phyloP scores from a whole-genome alignment of 306 rosid species.

The Argentina anserina region DNA sequence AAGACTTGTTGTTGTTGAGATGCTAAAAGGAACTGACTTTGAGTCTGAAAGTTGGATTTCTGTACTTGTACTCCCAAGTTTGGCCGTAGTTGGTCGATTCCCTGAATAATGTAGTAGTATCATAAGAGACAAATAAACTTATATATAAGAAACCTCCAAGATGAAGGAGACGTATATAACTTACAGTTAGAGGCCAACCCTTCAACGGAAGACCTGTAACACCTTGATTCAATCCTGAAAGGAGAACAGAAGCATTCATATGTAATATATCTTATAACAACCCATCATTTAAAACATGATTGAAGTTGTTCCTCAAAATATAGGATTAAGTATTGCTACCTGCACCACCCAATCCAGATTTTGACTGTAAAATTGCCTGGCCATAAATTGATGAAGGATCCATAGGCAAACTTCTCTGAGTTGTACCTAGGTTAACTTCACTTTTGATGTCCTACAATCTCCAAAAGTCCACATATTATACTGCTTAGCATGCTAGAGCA shows the following conservation, averaged over 20 bases:
- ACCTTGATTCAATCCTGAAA: constrained; percentile 71
- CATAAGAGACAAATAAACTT: not conserved
- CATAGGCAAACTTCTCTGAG: constrained; percentile 78
- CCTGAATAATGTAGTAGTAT: constrained; percentile 42
- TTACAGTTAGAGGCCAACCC: constrained; percentile 96
- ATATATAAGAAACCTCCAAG: not conserved
- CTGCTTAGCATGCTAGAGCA: constrained; percentile 27
- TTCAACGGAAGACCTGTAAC: constrained; percentile 77
- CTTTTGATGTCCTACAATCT: constrained; percentile 62
- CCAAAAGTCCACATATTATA: constrained; percentile 26
- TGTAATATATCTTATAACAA: not conserved
- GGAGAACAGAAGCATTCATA: constrained; percentile 18
- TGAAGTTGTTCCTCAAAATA: not conserved
- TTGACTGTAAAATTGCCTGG: constrained; percentile 78
- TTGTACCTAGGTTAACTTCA: constrained; percentile 59
- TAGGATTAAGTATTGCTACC: constrained; percentile 36
- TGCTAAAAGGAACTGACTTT: constrained; percentile 76
- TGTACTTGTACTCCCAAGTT: constrained; percentile 78
- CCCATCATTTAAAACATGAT: not conserved
- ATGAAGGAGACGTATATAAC: constrained; percentile 28
- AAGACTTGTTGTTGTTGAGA: constrained; percentile 65
- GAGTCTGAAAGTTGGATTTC: constrained; percentile 70
- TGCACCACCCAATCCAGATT: constrained; percentile 77
- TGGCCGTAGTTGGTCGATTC: constrained; percentile 75
- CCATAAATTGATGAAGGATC: constrained; percentile 87